These are phyloP conservation scores for Lyophyllum atratum DNA, from an alignment of 768 basidiomycete genomes.

Conservation along the genomic window DNA sequence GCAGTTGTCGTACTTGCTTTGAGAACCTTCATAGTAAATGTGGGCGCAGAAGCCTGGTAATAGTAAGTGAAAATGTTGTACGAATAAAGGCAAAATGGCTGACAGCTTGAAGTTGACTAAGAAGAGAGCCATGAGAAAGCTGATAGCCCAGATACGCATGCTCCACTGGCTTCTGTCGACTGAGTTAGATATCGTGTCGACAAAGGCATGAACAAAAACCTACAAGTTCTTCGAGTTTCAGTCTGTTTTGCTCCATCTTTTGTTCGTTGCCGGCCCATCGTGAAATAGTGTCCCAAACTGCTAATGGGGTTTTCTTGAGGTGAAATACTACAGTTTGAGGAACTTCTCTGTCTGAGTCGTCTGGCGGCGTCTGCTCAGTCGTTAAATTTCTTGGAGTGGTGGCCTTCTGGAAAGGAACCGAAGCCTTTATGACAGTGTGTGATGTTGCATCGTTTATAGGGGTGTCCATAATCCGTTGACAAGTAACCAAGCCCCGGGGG, in stretches of 20 bases:
- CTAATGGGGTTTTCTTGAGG: constrained; percentile 46
- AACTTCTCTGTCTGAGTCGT: not conserved
- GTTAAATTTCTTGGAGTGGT: not conserved
- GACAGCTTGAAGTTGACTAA: constrained; percentile 64
- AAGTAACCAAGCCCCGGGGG: constrained; percentile 59
- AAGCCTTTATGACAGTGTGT: constrained; percentile 43
- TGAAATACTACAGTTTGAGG: constrained; percentile 46
- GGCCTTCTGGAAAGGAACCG: constrained; percentile 42
- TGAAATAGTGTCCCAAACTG: constrained; percentile 59
- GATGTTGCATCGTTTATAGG: constrained; percentile 17
- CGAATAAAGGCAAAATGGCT: constrained; percentile 15
- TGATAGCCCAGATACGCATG: constrained; percentile 59
- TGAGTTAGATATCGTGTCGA: not conserved
- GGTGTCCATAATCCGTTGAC: constrained; percentile 39
- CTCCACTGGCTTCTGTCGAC: constrained; percentile 39
- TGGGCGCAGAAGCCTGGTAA: constrained; percentile 43
- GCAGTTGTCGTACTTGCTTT: constrained; percentile 45
- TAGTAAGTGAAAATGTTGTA: not conserved
- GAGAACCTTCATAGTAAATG: constrained; percentile 57
- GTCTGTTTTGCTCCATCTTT: constrained; percentile 50
- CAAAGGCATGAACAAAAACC: constrained; percentile 5
- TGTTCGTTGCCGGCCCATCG: constrained; percentile 64
- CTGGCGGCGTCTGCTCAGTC: constrained; percentile 8
- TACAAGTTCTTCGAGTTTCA: constrained; percentile 49
- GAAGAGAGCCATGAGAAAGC: constrained; percentile 54